Evolutionary conservation across 2,329 filamentous ascomycete genomes (phyloP).

Genomic region (Aspergillus versicolor): DNA sequence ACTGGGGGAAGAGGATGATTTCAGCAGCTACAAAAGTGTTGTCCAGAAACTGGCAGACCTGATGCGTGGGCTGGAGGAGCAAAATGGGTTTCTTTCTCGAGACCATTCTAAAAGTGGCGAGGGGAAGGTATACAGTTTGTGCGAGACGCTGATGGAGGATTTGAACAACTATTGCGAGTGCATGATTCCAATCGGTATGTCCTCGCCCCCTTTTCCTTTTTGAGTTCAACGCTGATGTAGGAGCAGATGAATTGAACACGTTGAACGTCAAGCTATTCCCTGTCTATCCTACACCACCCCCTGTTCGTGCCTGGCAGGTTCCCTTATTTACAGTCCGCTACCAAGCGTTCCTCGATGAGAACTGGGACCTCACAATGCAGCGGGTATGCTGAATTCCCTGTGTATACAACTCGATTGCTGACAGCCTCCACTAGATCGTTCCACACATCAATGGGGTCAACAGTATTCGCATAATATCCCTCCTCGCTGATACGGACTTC

Average conservation of each 20-base stretch:
- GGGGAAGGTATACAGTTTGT: conserved; percentile 63
- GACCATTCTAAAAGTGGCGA: conserved; percentile 47
- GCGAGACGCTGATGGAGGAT: conserved; percentile 87
- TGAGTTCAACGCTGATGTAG: conserved; percentile 10
- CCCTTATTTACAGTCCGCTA: conserved; percentile 68
- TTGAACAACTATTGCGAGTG: conserved; percentile 96
- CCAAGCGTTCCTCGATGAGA: conserved; percentile 53
- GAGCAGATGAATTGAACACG: conserved; percentile 81
- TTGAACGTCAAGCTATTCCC: conserved; percentile 97
- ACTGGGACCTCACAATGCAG: conserved; percentile 56
- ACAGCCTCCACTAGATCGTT: conserved; percentile 57
- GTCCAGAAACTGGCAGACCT: conserved; percentile 81
- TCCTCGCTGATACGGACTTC: conserved; percentile 80
- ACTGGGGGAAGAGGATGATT: conserved; percentile 68
- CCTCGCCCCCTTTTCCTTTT: conserved; percentile 39
- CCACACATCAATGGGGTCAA: conserved; percentile 87
- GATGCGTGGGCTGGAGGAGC: conserved; percentile 87
- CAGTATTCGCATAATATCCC: conserved; percentile 82
- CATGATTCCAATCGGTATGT: conserved; percentile 88
- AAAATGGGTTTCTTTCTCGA: conserved; percentile 71
- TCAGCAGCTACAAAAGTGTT: conserved; percentile 77
- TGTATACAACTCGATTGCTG: neutral
- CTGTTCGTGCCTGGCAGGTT: conserved; percentile 85
- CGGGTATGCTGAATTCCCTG: conserved; percentile 32
- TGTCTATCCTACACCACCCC: conserved; percentile 71